A percentile compares a stretch with the other conserved stretches of the same genome.
Conservation (phyloP, 352 stramenopile species). For the Globisporangium mamillatum region DNA sequence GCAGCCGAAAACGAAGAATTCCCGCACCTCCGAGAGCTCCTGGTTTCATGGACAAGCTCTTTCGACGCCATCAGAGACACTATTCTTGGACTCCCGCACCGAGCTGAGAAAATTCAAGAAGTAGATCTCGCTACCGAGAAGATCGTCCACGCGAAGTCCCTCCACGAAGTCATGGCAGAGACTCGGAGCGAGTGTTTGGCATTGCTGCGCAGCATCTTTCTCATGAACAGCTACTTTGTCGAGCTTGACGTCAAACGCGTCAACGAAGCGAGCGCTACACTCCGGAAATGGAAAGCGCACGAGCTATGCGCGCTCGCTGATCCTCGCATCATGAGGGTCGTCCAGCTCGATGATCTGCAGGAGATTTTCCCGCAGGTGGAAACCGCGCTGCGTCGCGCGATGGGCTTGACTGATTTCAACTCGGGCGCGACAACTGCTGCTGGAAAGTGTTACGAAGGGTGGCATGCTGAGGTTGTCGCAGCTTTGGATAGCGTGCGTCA, state of each 20-base stretch:
- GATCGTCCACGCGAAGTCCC: constrained; percentile 26
- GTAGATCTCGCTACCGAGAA: constrained; percentile 29
- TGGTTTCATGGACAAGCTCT: constrained; percentile 26
- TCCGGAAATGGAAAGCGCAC: constrained; percentile 31
- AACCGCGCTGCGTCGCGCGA: constrained; percentile 29
- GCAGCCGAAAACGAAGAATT: constrained; percentile 29
- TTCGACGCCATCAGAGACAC: constrained; percentile 32
- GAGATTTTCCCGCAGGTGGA: constrained; percentile 31
- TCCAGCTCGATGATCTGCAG: constrained; percentile 40
- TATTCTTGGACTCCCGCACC: constrained; percentile 32
- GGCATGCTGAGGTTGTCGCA: constrained; percentile 32
- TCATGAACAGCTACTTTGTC: constrained; percentile 62
- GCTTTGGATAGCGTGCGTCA: constrained; percentile 29
- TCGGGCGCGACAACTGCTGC: constrained; percentile 24
- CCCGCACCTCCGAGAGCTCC: constrained; percentile 32
- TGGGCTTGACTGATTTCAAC: constrained; percentile 55
- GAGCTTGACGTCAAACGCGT: constrained; percentile 51
- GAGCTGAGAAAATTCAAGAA: constrained; percentile 27
- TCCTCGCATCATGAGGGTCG: constrained; percentile 30
- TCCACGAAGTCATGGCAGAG: constrained; percentile 39
- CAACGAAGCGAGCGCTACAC: constrained; percentile 32
- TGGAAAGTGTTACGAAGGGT: constrained; percentile 52
- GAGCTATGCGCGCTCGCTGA: constrained; percentile 39
- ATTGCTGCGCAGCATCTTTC: constrained; percentile 37
- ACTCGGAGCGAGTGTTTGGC: constrained; percentile 42